Evolutionary conservation across 2,329 filamentous ascomycete species (phyloP), one percentile per base, ranked within the genome.

Genomic region (Colletotrichum cordylinicola): DNA sequence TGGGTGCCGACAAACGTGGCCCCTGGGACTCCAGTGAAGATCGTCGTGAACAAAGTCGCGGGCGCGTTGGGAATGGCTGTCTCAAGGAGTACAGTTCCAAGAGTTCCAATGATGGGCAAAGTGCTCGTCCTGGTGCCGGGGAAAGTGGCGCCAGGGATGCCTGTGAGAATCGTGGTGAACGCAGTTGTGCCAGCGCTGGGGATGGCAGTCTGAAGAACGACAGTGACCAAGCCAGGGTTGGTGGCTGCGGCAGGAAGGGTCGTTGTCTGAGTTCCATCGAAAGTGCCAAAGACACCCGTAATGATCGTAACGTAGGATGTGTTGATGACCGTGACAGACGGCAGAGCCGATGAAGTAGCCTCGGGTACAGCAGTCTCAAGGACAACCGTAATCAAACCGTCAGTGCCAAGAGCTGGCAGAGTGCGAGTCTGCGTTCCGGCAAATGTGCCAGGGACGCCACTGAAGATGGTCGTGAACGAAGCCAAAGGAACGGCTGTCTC

Each of bases 181-280:
- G 33, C 18, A 39, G 61, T 62, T 15, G 55, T 33, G 21, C 68
- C 52, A 7, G 55, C 18, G 21, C 60, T 75, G 4, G 72, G 31
- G 8, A 75, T 66, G 4, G 68, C 68, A 29, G 72, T 75, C 6
- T 75, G 68, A 4, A 75, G 37, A 4, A 75, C 35, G 16, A 75
- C 72, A 10, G 72, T 75, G 10, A 72, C 55, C 16, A 72, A 18
- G 8, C 37, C 68, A 18, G 72, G 72, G 9, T 65, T 71, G 37
- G 21, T 72, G 29, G 10, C 29, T 13, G 29, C 55, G 52, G 52
- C 72, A 24, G 72, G 52, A n/a, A 75, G 31, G 4, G 72, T 75
- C 3, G 61, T 72, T 33, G 68, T 72, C 31, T 66, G 72, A 21
- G 72, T 75, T 6, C 72, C 72, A 8, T 60, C 18, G 16, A 75